Evolutionary conservation across 2,329 filamentous ascomycete species (phyloP).

Genomic region (Diaporthe eres): DNA sequence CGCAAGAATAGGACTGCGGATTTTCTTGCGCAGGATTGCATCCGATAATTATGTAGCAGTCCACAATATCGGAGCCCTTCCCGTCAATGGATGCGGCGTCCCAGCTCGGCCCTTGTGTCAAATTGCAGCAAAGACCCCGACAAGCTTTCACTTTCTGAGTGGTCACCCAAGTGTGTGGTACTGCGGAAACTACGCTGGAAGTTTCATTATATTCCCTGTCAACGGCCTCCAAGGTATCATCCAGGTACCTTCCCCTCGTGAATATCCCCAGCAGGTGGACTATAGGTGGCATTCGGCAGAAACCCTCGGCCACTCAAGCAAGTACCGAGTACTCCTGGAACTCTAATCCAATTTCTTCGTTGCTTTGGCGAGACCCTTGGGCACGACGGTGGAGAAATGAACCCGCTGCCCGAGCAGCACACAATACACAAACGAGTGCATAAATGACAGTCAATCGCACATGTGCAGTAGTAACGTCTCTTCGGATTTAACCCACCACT

Average conservation of each 20-base stretch:
- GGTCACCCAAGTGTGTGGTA: slow-evolving; percentile 31
- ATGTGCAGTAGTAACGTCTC: not conserved
- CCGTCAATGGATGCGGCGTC: slow-evolving; percentile 12
- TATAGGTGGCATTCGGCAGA: slow-evolving; percentile 28
- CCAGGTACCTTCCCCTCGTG: not conserved
- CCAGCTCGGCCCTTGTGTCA: slow-evolving; percentile 20
- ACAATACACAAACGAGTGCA: not conserved
- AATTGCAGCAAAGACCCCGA: slow-evolving; percentile 6
- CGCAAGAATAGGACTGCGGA: slow-evolving; percentile 47
- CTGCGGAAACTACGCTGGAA: slow-evolving; percentile 24
- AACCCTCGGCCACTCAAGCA: slow-evolving; percentile 19
- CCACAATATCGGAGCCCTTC: slow-evolving; percentile 2
- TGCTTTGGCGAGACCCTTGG: not conserved
- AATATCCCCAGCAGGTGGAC: not conserved
- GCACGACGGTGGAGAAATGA: not conserved
- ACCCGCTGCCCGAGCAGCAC: slow-evolving; percentile 2
- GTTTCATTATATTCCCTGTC: slow-evolving; percentile 9
- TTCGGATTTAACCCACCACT: not conserved
- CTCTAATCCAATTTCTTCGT: not conserved
- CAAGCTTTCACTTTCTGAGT: slow-evolving; percentile 24
- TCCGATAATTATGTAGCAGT: slow-evolving; percentile 1
- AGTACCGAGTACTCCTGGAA: slow-evolving; percentile 12
- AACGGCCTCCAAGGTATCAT: slow-evolving; percentile 4
- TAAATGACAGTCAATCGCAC: not conserved
- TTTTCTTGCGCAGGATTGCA: slow-evolving; percentile 6